Base-by-base conservation (phyloP, 2,329 filamentous ascomycete species). In the Pestalotiopsis sp. region DNA sequence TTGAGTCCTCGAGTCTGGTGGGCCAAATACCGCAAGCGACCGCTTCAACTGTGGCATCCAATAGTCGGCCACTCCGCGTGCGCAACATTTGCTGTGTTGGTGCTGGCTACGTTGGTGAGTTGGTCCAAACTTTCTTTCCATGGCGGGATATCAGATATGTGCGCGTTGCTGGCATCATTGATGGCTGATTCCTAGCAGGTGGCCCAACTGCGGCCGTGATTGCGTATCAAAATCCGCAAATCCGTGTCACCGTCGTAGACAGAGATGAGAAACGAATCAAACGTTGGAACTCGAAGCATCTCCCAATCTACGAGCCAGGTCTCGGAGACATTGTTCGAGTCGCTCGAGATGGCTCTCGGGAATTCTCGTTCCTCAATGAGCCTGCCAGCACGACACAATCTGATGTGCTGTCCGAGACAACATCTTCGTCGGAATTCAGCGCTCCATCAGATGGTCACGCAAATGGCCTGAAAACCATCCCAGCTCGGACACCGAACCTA, bases 241-340 rank as follows among this genome's bases (percentile, higher is more conserved):
- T 94, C 73, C 85, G 84, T 62, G 91, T 95, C 56, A 92, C 89
- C 23, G 92, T 95, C n/a, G 90, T 94, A 45, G 93, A 95, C 77
- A 84, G 88, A 70, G 90, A 93, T 76, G 83, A 83, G 65, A 80
- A 78, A 52, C 88, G 92, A 61, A 93, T 95, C 71, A 85, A 85
- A 64, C 86, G 88, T 69, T 95, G 93, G 93, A 91, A 93, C 74
- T 93, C 92, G 1, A 84, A 86, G 59, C 86, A 91, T 71, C 87
- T 94, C 17, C 93, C 93, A 58, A 92, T 95, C 71, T 91, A 93
- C 79, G 93, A 95, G 80, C 91, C 91, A 0, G 91, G 90, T 12
- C 84, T 95, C 31, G 82, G 86, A 67, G 87, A 93, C 64, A 87
- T 94, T 69, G 89, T 95, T 39, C 85, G 88, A 70, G 83, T 89